phyloP scores from a whole-genome alignment of 2,329 filamentous ascomycete genomes.

The Penicillium sp. region DNA sequence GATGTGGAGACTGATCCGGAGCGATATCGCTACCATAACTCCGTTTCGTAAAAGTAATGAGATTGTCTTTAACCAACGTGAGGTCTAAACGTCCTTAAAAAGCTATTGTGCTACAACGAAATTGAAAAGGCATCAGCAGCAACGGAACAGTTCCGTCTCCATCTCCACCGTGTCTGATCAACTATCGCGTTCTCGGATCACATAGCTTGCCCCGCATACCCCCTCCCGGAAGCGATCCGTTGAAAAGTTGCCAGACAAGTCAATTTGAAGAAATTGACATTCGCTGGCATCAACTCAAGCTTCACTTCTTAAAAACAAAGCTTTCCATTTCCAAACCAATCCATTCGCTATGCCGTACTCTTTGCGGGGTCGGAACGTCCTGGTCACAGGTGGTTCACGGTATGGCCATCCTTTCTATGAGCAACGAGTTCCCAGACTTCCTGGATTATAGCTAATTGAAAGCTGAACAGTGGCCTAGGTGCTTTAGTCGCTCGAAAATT shows the following conservation, averaged over 20 bases:
- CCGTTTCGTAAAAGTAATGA: neutral
- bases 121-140: neutral
- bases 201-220: conserved; percentile 10
- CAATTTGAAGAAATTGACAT: neutral
- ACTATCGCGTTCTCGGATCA: neutral
- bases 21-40: neutral
- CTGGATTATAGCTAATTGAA: conserved; percentile 3
- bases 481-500: conserved; percentile 68
- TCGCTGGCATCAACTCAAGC: neutral
- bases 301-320: neutral
- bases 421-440: neutral
- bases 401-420: conserved; percentile 36
- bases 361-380: conserved; percentile 62
- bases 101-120: neutral
- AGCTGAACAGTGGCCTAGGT: conserved; percentile 63
- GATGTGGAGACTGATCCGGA: conserved; percentile 3
- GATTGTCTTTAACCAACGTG: neutral
- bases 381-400: conserved; percentile 66
- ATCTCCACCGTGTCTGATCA: neutral
- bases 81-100: neutral
- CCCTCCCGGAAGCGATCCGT: neutral
- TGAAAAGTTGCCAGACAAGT: neutral
- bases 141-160: conserved; percentile 9
- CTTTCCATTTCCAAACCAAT: neutral
- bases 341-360: conserved; percentile 58